phyloP scores from a whole-genome alignment of 805 yeast species.

The Pichia pseudocactophila region DNA sequence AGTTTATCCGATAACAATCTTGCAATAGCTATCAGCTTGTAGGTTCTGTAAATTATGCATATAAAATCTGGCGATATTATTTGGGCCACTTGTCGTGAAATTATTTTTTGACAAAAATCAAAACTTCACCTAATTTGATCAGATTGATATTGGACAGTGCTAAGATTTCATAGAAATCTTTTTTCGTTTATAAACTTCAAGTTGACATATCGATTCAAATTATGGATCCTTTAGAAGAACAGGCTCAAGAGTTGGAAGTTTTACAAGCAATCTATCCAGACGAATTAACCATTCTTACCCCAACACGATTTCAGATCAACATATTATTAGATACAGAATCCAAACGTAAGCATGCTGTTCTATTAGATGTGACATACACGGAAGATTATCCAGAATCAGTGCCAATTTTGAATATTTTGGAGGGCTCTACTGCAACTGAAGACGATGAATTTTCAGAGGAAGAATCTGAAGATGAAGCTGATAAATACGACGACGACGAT shows the following conservation, averaged over 20 bases:
- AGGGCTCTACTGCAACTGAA: constrained; percentile 23
- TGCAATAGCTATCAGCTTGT: no score
- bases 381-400: constrained; percentile 73
- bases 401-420: constrained; percentile 41
- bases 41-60: no score
- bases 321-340: constrained; percentile 63
- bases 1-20: no score
- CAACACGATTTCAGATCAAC: constrained; percentile 46
- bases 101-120: no score
- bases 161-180: no score
- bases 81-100: no score
- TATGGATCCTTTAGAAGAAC: constrained; percentile 57
- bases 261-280: constrained; percentile 90
- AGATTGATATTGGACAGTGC: no score
- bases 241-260: constrained; percentile 81
- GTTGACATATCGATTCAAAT: no score
- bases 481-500: constrained; percentile 26
- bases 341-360: constrained; percentile 45
- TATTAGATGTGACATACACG: constrained; percentile 62
- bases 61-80: no score
- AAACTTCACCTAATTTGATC: no score
- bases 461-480: constrained; percentile 35
- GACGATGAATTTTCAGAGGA: constrained; percentile 30
- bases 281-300: constrained; percentile 45
- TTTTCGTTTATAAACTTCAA: no score